Evolutionary conservation across 331 rosid genomes (phyloP).

Genomic region (Acacia concinna): DNA sequence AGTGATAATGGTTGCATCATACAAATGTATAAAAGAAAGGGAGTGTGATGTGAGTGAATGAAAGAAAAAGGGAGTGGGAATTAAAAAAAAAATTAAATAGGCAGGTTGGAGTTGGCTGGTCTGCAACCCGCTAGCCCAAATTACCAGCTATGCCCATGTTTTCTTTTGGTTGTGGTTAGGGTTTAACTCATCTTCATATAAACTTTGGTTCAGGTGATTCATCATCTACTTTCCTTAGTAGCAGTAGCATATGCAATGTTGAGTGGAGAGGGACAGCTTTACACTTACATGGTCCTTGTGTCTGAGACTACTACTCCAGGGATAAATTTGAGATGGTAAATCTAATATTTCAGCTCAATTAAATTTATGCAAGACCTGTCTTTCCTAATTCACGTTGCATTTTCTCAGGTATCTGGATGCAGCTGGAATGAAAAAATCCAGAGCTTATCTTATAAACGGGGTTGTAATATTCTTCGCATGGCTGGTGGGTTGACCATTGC

Average conservation of each 20-base stretch:
- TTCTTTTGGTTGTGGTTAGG: slow-evolving; percentile 26
- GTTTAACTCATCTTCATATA: slow-evolving; percentile 33
- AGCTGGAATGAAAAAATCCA: slow-evolving; percentile 85
- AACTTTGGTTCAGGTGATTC: slow-evolving; percentile 70
- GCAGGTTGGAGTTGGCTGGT: no score
- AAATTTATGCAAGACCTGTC: neutral
- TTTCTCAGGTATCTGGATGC: slow-evolving; percentile 90
- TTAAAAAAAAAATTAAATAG: no score
- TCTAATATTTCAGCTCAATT: neutral
- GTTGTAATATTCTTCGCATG: slow-evolving; percentile 89
- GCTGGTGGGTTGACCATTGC: slow-evolving; percentile 61
- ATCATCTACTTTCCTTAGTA: slow-evolving; percentile 76
- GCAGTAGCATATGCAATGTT: slow-evolving; percentile 84
- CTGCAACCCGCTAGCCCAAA: no score
- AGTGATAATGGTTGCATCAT: no score
- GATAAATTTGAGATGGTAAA: slow-evolving; percentile 94
- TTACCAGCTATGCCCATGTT: no score
- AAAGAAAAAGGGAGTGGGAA: no score
- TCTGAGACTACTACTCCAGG: slow-evolving; percentile 98
- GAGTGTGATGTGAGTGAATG: no score
- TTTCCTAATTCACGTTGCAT: slow-evolving; percentile 29
- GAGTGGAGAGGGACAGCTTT: slow-evolving; percentile 91
- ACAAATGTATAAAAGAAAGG: no score
- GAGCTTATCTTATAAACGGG: slow-evolving; percentile 81
- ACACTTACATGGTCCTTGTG: slow-evolving; percentile 88